Percentiles rank a stretch among this genome's conserved stretches.
Evolutionary conservation across 805 yeast genomes (phyloP).

Genomic region (Diddensiella santjacobensis): DNA sequence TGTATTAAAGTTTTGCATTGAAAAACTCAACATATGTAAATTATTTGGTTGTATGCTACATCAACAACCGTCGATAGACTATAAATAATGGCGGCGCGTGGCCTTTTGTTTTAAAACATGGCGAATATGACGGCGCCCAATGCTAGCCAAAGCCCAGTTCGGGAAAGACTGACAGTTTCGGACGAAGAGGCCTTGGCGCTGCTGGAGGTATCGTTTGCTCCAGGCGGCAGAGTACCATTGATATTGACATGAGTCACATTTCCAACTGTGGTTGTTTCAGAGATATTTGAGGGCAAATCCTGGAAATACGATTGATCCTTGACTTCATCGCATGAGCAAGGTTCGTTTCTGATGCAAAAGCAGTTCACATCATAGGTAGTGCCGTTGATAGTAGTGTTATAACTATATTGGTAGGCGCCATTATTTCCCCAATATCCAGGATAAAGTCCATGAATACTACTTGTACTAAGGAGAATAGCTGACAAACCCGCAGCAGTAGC

Average conservation of each 20-base stretch:
- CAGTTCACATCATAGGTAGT: slow-evolving; percentile 22
- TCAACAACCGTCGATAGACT: too few species aligned
- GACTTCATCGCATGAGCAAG: slow-evolving; percentile 23
- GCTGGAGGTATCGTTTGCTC: neutral
- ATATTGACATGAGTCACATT: slow-evolving; percentile 12
- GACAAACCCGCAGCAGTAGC: slow-evolving; percentile 6
- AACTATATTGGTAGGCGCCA: slow-evolving; percentile 19
- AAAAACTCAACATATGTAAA: too few species aligned
- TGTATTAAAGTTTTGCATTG: slow-evolving; percentile 41
- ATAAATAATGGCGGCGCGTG: too few species aligned
- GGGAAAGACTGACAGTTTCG: slow-evolving; percentile 81
- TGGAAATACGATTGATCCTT: slow-evolving; percentile 14
- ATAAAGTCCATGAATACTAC: slow-evolving; percentile 1
- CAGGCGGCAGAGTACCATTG: slow-evolving; percentile 19
- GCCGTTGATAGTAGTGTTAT: slow-evolving; percentile 22
- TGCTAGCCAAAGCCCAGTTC: neutral
- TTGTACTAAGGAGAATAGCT: slow-evolving; percentile 3
- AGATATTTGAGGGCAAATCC: slow-evolving; percentile 13
- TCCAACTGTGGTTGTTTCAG: slow-evolving; percentile 6
- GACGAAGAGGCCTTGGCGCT: neutral
- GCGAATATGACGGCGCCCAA: neutral
- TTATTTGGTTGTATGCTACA: too few species aligned
- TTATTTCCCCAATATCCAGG: slow-evolving; percentile 14
- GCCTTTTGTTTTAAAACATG: too few species aligned
- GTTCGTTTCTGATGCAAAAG: slow-evolving; percentile 18